Conservation (phyloP, 2,329 filamentous ascomycete genomes). For the Neoscytalidium dimidiatum region DNA sequence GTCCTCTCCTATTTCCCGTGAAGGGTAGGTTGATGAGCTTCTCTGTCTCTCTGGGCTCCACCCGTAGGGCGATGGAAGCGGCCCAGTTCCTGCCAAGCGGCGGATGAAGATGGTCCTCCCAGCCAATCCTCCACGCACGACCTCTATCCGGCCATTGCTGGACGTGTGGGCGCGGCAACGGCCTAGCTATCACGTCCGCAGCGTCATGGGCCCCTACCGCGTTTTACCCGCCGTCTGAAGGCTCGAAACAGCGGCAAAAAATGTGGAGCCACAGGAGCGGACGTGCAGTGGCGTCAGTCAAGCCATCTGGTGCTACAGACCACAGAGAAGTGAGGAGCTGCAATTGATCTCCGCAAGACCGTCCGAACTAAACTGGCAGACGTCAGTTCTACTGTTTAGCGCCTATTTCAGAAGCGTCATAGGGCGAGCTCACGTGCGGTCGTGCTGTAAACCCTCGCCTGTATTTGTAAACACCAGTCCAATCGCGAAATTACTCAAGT, state of each 20-base stretch:
- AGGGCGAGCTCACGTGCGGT: neutral
- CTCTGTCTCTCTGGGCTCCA: neutral
- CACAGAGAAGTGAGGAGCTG: conserved; percentile 16
- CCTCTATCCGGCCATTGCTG: neutral
- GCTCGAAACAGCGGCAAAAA: conserved; percentile 10
- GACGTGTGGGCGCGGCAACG: neutral
- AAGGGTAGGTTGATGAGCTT: conserved; percentile 8
- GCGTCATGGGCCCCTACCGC: conserved; percentile 6
- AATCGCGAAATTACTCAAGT: neutral
- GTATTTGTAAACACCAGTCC: neutral
- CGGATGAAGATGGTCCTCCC: neutral
- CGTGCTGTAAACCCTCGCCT: neutral
- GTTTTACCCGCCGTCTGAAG: conserved; percentile 9
- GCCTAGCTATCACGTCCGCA: neutral
- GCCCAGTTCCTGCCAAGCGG: neutral
- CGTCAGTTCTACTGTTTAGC: neutral
- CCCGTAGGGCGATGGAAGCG: conserved; percentile 3
- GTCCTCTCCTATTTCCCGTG: conserved; percentile 8
- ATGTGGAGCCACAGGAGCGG: conserved; percentile 1
- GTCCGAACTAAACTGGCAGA: neutral
- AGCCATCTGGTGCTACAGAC: neutral
- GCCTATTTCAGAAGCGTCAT: neutral
- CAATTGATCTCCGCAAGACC: conserved; percentile 3
- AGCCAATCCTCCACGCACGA: conserved; percentile 11
- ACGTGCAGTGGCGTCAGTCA: conserved; percentile 6